Percentiles rank a stretch among this genome's conserved stretches.
Evolutionary conservation across 2,329 filamentous ascomycete species (phyloP).

Genomic region (Ilyonectria robusta): DNA sequence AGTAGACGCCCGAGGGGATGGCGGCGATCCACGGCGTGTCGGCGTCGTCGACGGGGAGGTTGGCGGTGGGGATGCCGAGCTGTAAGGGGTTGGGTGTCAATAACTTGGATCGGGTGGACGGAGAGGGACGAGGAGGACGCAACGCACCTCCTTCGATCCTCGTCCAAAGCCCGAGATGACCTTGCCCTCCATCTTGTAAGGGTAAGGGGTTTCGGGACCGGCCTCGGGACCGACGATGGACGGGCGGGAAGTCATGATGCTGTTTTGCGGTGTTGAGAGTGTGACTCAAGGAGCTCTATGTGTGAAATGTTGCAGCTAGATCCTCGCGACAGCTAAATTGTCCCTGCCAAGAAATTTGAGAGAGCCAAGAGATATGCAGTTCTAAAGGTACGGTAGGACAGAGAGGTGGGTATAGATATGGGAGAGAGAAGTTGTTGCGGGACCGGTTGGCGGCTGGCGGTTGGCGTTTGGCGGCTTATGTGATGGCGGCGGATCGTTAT

Average conservation of each 20-base stretch:
- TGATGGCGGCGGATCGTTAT: slow-evolving; percentile 16
- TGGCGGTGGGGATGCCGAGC: slow-evolving; percentile 97
- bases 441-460: slow-evolving; percentile 7
- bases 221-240: slow-evolving; percentile 79
- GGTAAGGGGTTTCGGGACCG: slow-evolving; percentile 85
- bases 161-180: slow-evolving; percentile 95
- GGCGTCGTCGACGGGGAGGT: slow-evolving; percentile 81
- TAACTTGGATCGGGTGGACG: too few relatives aligned
- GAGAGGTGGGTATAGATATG: neutral
- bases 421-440: neutral
- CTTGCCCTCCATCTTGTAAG: slow-evolving; percentile 85
- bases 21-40: slow-evolving; percentile 72
- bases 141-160: slow-evolving; percentile 87
- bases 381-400: neutral
- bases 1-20: slow-evolving; percentile 88
- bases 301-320: neutral
- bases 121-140: neutral
- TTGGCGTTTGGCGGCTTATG: slow-evolving; percentile 14
- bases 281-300: neutral
- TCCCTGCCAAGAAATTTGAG: neutral
- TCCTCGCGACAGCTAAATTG: neutral
- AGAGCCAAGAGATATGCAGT: neutral
- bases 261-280: neutral
- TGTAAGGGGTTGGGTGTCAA: slow-evolving; percentile 52
- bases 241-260: slow-evolving; percentile 65